A percentile compares a stretch with the other conserved stretches of the same genome.
Evolutionary conservation across 495 filamentous ascomycete genomes (phyloP).

Genomic region (Daldinia loculata): DNA sequence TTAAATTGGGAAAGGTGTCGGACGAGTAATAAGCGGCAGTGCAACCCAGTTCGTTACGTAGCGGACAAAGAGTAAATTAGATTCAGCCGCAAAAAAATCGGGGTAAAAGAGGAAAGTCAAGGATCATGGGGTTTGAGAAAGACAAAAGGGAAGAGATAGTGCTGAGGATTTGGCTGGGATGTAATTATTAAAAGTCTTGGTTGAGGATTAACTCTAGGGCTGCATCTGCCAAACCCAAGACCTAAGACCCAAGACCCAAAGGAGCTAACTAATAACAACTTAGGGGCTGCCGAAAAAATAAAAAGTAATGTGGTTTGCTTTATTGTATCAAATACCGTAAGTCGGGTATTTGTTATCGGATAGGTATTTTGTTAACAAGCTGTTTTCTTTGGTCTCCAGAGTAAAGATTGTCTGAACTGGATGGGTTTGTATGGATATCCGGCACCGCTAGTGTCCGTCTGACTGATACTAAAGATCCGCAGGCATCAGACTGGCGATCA

Average conservation of each 20-base stretch:
- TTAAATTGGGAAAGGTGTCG: slow-evolving; percentile 28
- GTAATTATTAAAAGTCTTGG: neutral
- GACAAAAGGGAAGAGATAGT: slow-evolving; percentile 13
- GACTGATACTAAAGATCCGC: slow-evolving; percentile 37
- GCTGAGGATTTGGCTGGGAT: slow-evolving; percentile 28
- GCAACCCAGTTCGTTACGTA: slow-evolving; percentile 22
- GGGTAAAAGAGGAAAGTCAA: slow-evolving; percentile 10
- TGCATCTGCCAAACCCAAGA: neutral
- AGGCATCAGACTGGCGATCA: slow-evolving; percentile 36
- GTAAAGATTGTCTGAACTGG: neutral
- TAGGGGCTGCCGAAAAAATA: neutral
- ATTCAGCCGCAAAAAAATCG: slow-evolving; percentile 38
- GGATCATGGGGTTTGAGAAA: slow-evolving; percentile 24
- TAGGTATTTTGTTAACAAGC: neutral
- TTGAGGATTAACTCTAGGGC: neutral
- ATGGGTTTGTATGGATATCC: slow-evolving; percentile 19
- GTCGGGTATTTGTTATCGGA: neutral
- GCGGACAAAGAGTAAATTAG: slow-evolving; percentile 23
- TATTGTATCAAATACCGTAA: neutral
- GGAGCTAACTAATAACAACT: neutral
- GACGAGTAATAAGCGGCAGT: slow-evolving; percentile 31
- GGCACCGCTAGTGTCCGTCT: slow-evolving; percentile 32
- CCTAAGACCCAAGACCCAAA: slow-evolving; percentile 8
- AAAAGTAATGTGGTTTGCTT: neutral
- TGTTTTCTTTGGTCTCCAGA: neutral